Conservation (phyloP, 306 rosid genomes). For the Cajanus cajan region DNA sequence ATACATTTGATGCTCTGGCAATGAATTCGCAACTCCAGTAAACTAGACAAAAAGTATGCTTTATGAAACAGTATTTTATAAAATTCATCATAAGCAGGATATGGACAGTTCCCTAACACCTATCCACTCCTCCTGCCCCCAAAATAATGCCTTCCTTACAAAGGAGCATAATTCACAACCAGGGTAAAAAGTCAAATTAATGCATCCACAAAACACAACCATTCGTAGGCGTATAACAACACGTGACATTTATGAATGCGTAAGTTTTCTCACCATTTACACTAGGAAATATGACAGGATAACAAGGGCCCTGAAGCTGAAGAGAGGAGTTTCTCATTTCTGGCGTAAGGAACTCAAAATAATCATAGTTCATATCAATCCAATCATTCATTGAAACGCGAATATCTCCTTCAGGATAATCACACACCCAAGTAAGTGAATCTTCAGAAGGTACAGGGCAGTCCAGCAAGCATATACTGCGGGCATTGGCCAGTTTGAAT, state of each 20-base stretch:
- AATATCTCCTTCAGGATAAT: conserved; percentile 93
- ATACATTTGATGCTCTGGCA: conserved; percentile 75
- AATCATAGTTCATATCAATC: conserved; percentile 82
- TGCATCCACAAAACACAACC: not conserved
- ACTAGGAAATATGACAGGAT: conserved; percentile 95
- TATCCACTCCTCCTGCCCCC: not conserved
- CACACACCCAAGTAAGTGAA: conserved; percentile 90
- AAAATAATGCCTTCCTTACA: not conserved
- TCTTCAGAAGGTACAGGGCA: conserved; percentile 86
- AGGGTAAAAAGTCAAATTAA: conserved; percentile 4
- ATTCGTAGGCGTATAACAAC: conserved; percentile 14
- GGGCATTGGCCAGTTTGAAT: conserved; percentile 66
- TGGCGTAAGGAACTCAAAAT: conserved; percentile 88
- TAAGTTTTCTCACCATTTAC: conserved; percentile 71
- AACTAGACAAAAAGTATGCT: conserved; percentile 49
- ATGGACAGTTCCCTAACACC: not conserved
- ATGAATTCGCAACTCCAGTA: conserved; percentile 96
- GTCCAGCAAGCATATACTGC: conserved; percentile 83
- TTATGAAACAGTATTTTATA: not conserved
- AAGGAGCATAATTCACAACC: not conserved
- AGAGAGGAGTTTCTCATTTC: conserved; percentile 93
- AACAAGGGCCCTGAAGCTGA: conserved; percentile 99
- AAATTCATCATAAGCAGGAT: conserved; percentile 8
- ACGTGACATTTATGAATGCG: not conserved
- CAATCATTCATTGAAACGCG: conserved; percentile 67